phyloP scores from a whole-genome alignment of 768 basidiomycete species.

The Rhizopogon vulgaris region DNA sequence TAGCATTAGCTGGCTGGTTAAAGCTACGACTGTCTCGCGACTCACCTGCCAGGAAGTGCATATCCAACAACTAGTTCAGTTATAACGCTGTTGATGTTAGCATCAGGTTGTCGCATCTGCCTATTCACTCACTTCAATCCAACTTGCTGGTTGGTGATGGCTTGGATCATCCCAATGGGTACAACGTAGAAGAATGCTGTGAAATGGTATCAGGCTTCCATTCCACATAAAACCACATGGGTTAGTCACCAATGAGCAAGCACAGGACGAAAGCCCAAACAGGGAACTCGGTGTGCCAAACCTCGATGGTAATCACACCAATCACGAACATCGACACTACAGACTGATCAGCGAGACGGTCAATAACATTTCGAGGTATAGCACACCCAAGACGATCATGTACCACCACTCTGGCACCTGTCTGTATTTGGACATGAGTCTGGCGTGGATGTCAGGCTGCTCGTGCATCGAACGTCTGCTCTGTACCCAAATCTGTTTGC shows the following conservation, averaged over 20 bases:
- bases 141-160: slow-evolving; percentile 71
- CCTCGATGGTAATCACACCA: slow-evolving; percentile 28
- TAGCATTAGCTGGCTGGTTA: background rate
- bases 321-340: slow-evolving; percentile 26
- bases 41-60: slow-evolving; percentile 39
- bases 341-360: slow-evolving; percentile 1
- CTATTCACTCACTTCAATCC: slow-evolving; percentile 33
- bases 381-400: slow-evolving; percentile 30
- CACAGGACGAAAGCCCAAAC: slow-evolving; percentile 31
- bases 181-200: slow-evolving; percentile 26
- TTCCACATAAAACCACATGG: background rate
- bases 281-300: slow-evolving; percentile 36
- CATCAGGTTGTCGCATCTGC: background rate
- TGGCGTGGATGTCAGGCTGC: slow-evolving; percentile 62
- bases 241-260: slow-evolving; percentile 10
- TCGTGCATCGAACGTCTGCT: slow-evolving; percentile 65
- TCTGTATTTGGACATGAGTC: slow-evolving; percentile 38
- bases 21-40: background rate
- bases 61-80: slow-evolving; percentile 68
- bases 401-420: slow-evolving; percentile 55
- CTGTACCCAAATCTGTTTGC: slow-evolving; percentile 74
- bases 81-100: slow-evolving; percentile 36
- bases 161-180: slow-evolving; percentile 36
- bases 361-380: background rate
- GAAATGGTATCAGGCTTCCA: background rate